Base-by-base conservation (phyloP, 2,329 filamentous ascomycete species). In the Pseudogymnoascus sp. region DNA sequence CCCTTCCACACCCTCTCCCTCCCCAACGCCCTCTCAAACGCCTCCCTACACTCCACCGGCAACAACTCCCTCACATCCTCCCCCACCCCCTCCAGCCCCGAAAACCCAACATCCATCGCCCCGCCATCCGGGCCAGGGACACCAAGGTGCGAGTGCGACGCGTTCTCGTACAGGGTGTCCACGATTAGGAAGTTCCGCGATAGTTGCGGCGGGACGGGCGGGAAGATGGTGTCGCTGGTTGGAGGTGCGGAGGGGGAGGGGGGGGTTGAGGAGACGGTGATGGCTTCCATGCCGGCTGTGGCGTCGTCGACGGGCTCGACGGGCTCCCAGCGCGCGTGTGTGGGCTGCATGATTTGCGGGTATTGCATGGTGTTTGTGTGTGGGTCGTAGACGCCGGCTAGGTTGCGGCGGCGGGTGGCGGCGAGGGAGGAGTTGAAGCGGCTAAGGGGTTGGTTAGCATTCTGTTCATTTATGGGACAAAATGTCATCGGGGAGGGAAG, bases 291-390 rank as follows among this genome's bases (percentile, higher is more conserved):
- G 16, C 65, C 61, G 16, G 25, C 45, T 35, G 52, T 28, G 33
- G 62, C 63, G 25, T 62, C 61, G 23, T 64, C 41, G 33, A 72
- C 68, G n/a, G 70, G 60, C 39, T 78, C 74, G 2, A 95, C 79
- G 64, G 88, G 85, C 75, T 94, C 90, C 79, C 92, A 92, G 64
- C 88, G 87, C 8, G 86, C 91, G 68, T 91, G 90, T 2, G 91
- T 94, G 2, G 94, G 91, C 74, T 99, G 94, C 83, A 92, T 96
- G 70, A 83, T 89, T 65, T 85, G 84, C 0, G 94, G 93, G 72
- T 89, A 95, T 72, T 94, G 91, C 82, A 97, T 89, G 64, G 83
- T 77, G 74, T 99, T 99, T 61, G 94, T 97, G 77, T 97, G 92
- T 25, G 93, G 86, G 70, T 99, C 92, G 75, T 97, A 97, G 61